Evolutionary conservation across 768 basidiomycete species (phyloP), one percentile per base, ranked within the genome.

Genomic region (Tremella fuciformis): DNA sequence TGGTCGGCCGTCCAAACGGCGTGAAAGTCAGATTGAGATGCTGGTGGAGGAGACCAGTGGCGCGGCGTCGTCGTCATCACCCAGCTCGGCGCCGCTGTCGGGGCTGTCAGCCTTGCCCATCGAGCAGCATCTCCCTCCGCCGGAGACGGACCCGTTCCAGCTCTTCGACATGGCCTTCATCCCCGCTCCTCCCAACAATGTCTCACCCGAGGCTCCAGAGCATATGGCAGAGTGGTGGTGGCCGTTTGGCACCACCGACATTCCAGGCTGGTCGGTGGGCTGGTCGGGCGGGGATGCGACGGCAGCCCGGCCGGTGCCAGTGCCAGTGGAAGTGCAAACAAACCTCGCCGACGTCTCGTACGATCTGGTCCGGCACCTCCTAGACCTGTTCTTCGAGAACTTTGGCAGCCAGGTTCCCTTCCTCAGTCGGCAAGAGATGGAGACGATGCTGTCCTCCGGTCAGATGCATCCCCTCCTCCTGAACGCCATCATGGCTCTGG

Each of bases 401-500:
- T 46, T 46, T 22, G 22, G 42, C 22, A 18, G 42, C 15, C 42
- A 46, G 22, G n/a, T 46, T 4, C 42, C 42, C 6, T 46, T 46
- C 42, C n/a, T 46, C 42, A 46, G n/a, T 22, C 42, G n/a, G 8
- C n/a, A 46, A 22, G 42, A 22, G n/a, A 8, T 46, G 42, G 42
- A 46, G 42, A 18, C n/a, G 6, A n/a, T 18, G 42, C 22, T 46
- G n/a, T n/a, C 22, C 6, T 22, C n/a, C 6, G 42, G 42, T 4
- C 42, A 22, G 42, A n/a, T n/a, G 22, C 22, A n/a, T 18, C 42
- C 22, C 6, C 22, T 46, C 15, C 42, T 46, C 7, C 22, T 46
- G 16, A 16, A 50, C 9, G 49, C 49, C 49, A 50, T 29, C 25
- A 24, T n/a, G 25, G 49, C 21, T 22, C 19, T 50, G 49, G 18